Evolutionary conservation across 1,284 basidiomycete genomes (phyloP).

Genomic region (Earliella scabrosa): DNA sequence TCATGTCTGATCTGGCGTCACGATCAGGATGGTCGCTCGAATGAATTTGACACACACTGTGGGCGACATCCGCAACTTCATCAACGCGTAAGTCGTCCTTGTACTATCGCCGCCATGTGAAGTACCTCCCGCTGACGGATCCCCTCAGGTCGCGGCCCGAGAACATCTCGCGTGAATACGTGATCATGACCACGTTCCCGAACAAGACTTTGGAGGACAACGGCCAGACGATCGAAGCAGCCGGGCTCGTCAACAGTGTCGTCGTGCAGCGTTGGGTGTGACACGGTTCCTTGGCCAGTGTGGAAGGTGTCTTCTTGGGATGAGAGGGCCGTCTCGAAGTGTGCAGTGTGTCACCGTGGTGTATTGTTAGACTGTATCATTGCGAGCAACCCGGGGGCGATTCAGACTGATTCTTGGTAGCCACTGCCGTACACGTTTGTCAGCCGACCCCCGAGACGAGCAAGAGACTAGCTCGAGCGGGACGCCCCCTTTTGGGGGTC

Average conservation of each 20-base stretch:
- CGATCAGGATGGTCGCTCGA: conserved; percentile 74
- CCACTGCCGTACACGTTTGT: no score
- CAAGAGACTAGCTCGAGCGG: no score
- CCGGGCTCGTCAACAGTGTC: conserved; percentile 82
- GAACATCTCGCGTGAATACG: conserved; percentile 66
- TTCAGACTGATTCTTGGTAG: no score
- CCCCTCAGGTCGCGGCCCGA: conserved; percentile 72
- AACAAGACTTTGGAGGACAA: conserved; percentile 75
- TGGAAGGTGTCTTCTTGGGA: no score
- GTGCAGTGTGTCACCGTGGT: no score
- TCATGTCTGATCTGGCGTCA: background rate
- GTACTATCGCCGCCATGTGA: no score
- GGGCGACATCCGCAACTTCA: conserved; percentile 83
- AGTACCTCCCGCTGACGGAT: background rate
- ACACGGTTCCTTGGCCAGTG: background rate
- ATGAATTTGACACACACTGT: conserved; percentile 96
- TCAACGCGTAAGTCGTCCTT: conserved; percentile 80
- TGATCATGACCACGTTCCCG: conserved; percentile 87
- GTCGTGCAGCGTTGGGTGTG: conserved; percentile 84
- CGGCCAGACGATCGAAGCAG: conserved; percentile 71
- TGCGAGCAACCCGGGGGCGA: no score
- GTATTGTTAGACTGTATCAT: conserved; percentile 15
- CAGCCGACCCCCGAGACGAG: no score
- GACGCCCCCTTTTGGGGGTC: no score
- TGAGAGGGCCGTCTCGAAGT: no score